Evolutionary conservation across 305 asterid genomes (phyloP), one percentile per base, ranked within the genome.

Genomic region (Fraxinus nigra): DNA sequence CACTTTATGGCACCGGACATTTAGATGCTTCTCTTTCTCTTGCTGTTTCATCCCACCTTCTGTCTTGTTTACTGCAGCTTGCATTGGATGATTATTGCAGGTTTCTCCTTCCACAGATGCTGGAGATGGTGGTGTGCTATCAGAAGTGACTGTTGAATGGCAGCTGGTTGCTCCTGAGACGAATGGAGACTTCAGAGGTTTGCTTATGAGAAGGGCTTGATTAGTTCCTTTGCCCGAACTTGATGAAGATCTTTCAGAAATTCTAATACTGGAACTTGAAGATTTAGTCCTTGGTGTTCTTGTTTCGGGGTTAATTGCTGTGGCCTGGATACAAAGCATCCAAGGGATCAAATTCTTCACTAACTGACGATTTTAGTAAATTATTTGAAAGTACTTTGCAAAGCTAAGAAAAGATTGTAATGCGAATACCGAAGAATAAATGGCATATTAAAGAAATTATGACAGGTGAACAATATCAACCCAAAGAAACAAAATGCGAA

Each of bases 131-230:
- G 86, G 82, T 18, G 79, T 85, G 88, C 90, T 88, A 59, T 85
- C 91, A 7, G 90, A 86, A 32, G 89, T 82, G 40, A 84, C 81
- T 34, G 91, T 84, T 79, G 89, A 87, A 67, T 56, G 88, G 84
- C 90, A 85, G 84, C 89, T 86, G 67, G 88, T 82, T 11, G 75
- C 86, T 75, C 84, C 90, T 0, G 88, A 88, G 59, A 70, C 84
- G 26, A 40, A 87, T 74, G 33, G 82, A 54, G 61, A 7, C 74
- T 72, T 84, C 4, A 30, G 16, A 73, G 54, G 77, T 79, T 34
- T 82, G 76, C 56, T 40, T 1, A 79, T 10, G 8, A 40, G 81
- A 82, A 61, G 35, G 65, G 85, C 51, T 79, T 30, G 75, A 9
- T 34, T 38, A 20, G 79, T 82, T 59, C 82, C 82, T 78, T 80